Percentiles rank a stretch among this genome's conserved stretches.
These are phyloP conservation scores for Williopsis jadinii DNA, from an alignment of 1,139 yeast genomes.

Conservation along the genomic window DNA sequence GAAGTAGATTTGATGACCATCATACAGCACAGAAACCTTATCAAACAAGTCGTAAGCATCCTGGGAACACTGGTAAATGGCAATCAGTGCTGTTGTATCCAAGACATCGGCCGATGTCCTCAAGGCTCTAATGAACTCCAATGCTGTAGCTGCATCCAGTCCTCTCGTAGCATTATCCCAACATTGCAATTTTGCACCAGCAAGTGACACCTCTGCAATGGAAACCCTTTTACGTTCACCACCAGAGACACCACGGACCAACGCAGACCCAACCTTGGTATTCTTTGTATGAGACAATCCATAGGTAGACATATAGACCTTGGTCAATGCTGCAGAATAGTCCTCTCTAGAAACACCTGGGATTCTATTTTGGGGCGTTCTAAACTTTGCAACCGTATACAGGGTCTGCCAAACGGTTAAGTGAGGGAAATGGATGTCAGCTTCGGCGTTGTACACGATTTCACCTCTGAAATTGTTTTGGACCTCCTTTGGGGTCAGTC, in stretches of 20 bases:
- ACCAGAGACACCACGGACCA: slow-evolving; percentile 74
- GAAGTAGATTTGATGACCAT: slow-evolving; percentile 70
- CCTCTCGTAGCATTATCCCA: slow-evolving; percentile 79
- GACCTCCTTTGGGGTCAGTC: slow-evolving; percentile 42
- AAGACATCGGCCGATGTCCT: slow-evolving; percentile 55
- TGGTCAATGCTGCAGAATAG: slow-evolving; percentile 58
- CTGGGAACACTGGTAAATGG: slow-evolving; percentile 80
- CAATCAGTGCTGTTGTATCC: slow-evolving; percentile 59
- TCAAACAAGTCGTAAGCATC: slow-evolving; percentile 72
- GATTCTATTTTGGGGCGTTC: slow-evolving; percentile 61
- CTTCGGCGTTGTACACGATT: slow-evolving; percentile 65
- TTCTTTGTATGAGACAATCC: slow-evolving; percentile 62
- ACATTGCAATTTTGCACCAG: slow-evolving; percentile 58
- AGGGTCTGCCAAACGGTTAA: slow-evolving; percentile 67
- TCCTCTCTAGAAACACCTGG: slow-evolving; percentile 50
- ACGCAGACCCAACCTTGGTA: slow-evolving; percentile 63
- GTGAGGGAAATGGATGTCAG: slow-evolving; percentile 68
- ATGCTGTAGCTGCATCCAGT: slow-evolving; percentile 67
- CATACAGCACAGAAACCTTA: slow-evolving; percentile 64
- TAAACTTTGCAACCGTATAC: slow-evolving; percentile 53
- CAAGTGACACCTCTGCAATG: slow-evolving; percentile 57
- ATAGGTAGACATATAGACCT: slow-evolving; percentile 65
- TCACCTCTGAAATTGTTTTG: slow-evolving; percentile 54
- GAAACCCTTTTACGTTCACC: slow-evolving; percentile 82
- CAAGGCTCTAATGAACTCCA: slow-evolving; percentile 66